Percentiles rank a stretch among this genome's conserved stretches.
Evolutionary conservation across 768 basidiomycete genomes (phyloP).

Genomic region (Termitomyces sp.): DNA sequence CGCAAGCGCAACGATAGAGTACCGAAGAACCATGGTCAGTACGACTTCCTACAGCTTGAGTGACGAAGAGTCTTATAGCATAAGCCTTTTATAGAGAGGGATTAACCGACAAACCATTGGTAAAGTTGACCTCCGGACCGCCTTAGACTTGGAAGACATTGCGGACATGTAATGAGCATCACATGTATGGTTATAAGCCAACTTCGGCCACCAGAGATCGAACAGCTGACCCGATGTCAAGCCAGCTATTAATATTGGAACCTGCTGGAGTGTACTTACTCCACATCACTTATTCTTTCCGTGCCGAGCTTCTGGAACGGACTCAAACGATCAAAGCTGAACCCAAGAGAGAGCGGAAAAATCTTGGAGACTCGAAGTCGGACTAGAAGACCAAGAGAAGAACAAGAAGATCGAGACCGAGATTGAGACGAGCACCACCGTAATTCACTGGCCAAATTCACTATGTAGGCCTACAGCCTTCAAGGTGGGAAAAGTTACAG

Average conservation of each 20-base stretch:
- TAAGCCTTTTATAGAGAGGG: neutral
- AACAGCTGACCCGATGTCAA: slow-evolving; percentile 6
- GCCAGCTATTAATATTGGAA: neutral
- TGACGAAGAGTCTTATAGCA: neutral
- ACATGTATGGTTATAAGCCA: slow-evolving; percentile 5
- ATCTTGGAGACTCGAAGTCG: neutral
- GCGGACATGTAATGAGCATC: neutral
- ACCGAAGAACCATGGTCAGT: slow-evolving; percentile 18
- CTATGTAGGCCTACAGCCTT: no score
- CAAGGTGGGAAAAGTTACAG: neutral
- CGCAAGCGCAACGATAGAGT: slow-evolving; percentile 17
- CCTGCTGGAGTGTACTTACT: neutral
- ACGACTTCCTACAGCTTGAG: neutral
- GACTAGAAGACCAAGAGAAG: neutral
- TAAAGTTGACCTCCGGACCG: neutral
- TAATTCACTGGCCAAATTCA: neutral
- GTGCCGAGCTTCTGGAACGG: neutral
- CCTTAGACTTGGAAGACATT: neutral
- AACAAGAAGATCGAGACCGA: neutral
- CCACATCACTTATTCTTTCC: neutral
- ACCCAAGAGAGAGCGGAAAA: neutral
- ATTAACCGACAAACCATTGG: neutral
- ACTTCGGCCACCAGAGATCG: neutral
- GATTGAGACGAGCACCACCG: neutral
- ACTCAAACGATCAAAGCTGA: neutral